Base-by-base conservation (phyloP, 2,329 filamentous ascomycete species). In the Calonectria naviculata region DNA sequence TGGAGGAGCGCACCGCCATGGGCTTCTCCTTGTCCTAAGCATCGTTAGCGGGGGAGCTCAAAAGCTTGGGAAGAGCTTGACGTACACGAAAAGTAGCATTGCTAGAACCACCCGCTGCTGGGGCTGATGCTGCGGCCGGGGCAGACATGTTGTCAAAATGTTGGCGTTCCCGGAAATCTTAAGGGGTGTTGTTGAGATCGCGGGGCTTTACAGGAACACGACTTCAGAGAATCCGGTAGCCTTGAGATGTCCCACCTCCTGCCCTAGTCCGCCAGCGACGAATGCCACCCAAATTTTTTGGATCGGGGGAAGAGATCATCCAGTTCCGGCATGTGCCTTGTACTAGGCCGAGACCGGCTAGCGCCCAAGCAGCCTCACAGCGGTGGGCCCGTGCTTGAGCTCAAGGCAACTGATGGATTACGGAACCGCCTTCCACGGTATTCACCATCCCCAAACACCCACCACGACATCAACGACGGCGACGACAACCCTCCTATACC, bases 11-110 rank as follows among this genome's bases (percentile, higher is more conserved):
- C 76, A 99, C 97, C 76, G 97, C 97, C 89, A 97, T 93, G 78
- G 97, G 97, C 94, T 99, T 99, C 88, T 98, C 97, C 91, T 98
- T 99, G 82, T 93, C 90, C 91, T 93, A 78, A 49, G 62, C 64
- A 75, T 62, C 65, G 76, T 85, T 78, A 85, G 83, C 80, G 80
- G 81, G 80, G 80, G 78, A 83, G 81, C 79, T 83, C 71, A 65
- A 74, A 78, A 83, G 78, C 79, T 81, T 75, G 61, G 67, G 44
- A 66, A 65, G 62, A 79, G 80, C 80, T 82, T 52, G 60, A 75
- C 85, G 75, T 85, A 91, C 89, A 80, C 88, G 87, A 82, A 91
- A 91, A 74, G 89, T 86, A 78, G 87, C 85, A 85, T 90, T 89
- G 75, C 84, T 82, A 75, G 83, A 84, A 79, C 77, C 81, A 75